These are phyloP conservation scores for Cordia subcordata DNA, from an alignment of 257 asterid species.

Conservation along the genomic window DNA sequence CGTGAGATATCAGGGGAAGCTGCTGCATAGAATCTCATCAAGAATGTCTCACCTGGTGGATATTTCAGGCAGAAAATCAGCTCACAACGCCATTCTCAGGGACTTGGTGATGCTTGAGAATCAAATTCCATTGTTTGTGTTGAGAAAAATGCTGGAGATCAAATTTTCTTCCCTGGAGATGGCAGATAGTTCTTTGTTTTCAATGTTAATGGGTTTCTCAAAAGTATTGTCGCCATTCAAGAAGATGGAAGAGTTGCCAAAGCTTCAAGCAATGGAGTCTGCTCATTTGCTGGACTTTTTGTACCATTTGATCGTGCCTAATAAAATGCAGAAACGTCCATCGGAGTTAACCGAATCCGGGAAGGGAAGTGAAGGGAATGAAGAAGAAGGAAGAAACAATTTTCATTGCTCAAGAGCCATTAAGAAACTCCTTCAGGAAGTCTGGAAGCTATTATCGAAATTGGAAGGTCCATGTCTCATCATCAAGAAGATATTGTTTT, in stretches of 20 bases:
- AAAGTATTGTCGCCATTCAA: slow-evolving; percentile 43
- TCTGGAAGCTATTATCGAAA: slow-evolving; percentile 18
- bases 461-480: slow-evolving; percentile 20
- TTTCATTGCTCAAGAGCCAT: slow-evolving; percentile 1
- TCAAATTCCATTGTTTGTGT: no score
- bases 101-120: slow-evolving; percentile 51
- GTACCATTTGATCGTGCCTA: slow-evolving; percentile 44
- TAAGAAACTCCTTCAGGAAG: background rate
- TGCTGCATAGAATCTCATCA: slow-evolving; percentile 19
- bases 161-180: slow-evolving; percentile 25
- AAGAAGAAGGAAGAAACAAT: slow-evolving; percentile 12
- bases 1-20: slow-evolving; percentile 38
- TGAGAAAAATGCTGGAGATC: slow-evolving; percentile 40
- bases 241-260: slow-evolving; percentile 3
- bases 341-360: slow-evolving; percentile 9
- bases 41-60: slow-evolving; percentile 41
- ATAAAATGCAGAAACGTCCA: no score
- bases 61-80: slow-evolving; percentile 32
- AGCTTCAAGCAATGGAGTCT: slow-evolving; percentile 8
- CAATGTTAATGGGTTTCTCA: slow-evolving; percentile 29
- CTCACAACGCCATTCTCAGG: slow-evolving; percentile 41
- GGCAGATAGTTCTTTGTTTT: slow-evolving; percentile 26
- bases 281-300: slow-evolving; percentile 46
- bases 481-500: slow-evolving; percentile 30
- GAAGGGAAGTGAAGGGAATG: slow-evolving; percentile 6